Base-by-base conservation (phyloP, 768 basidiomycete genomes). In the Mrakia frigida region DNA sequence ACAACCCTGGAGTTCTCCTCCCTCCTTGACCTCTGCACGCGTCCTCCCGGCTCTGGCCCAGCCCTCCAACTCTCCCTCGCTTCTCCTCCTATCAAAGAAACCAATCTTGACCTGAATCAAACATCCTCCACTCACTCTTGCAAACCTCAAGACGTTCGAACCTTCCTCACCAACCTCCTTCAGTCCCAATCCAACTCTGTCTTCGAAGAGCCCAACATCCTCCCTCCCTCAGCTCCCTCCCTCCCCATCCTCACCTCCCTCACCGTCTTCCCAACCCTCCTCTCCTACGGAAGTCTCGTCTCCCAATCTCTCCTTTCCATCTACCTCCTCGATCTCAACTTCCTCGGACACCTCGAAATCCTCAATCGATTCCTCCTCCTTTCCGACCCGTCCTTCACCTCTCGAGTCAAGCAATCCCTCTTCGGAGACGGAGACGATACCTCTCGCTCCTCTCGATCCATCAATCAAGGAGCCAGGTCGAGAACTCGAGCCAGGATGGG, bases 311-410 rank as follows among this genome's bases (percentile, higher is more conserved):
- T 87, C n/a, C 88, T 93, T 70, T 88, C 90, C 79, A 85, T 94
- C 52, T 87, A 86, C 56, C 88, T 90, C 28, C 90, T 90, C 5
- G 93, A 92, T 80, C 86, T 94, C 70, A 85, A 93, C 23, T 84
- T 94, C 65, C 88, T 90, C 1, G 88, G 89, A 0, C 88, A 90
- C 41, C 83, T 89, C 1, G 82, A 83, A 60, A 76, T 83, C 59
- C 81, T 84, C 10, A 74, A 75, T 2, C 70, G 82, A 9, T 84
- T 81, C 77, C 80, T 81, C 77, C 79, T 84, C 5, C 80, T 82
- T 53, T 80, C 80, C 10, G 81, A 83, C 73, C 79, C 81, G 7
- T 65, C 76, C 10, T 96, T 95, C 85, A 90, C 89, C 80, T 85
- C 86, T 10, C 88, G 90, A 6, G 86, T 96, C 18, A 85, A 87